Base-by-base conservation (phyloP, 768 basidiomycete genomes). In the Agrocybe chaxingu region DNA sequence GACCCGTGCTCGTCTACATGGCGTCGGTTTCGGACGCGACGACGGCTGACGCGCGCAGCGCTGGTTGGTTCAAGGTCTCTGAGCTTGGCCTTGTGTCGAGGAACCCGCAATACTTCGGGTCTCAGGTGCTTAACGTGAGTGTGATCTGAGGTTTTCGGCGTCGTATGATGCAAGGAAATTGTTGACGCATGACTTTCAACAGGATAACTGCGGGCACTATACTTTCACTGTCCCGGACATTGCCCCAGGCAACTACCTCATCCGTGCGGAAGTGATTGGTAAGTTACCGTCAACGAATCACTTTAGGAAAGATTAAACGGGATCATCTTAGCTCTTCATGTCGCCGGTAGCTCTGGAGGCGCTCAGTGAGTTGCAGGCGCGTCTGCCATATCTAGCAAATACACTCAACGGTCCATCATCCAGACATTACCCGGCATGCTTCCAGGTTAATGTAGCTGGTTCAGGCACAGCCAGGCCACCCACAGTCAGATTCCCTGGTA, bases 181-280 rank as follows among this genome's bases (percentile, higher is more conserved):
- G 16, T 16, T 16, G 16, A 16, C 16, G 16, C 11, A 13, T 30
- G 5, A 18, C 7, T 36, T 29, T 24, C 0, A 24, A 9, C 19
- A 74, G 71, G 70, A 77, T 47, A 79, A 80, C 62, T 80, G 77
- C 48, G 78, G 77, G n/a, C 76, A 78, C 59, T 78, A 67, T 57
- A 76, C 73, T 2, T 76, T 80, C 70, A 77, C 67, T 36, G 66
- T 84, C 39, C 82, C 81, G 1, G 73, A 75, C 37, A 64, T 91
- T 47, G 70, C 79, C 4, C 68, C 83, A 2, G 88, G 88, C 7
- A 78, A 85, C 57, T 89, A 90, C 62, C 71, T 90, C 51, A 66
- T 89, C 58, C 84, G 88, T 0, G 80, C 87, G 59, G 88, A 90
- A 65, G 83, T 90, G 62, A 82, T 90, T 59, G 75, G 75, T 75